These are phyloP conservation scores for Picea glauca DNA, from an alignment of 75 land plant species.

Conservation along the genomic window DNA sequence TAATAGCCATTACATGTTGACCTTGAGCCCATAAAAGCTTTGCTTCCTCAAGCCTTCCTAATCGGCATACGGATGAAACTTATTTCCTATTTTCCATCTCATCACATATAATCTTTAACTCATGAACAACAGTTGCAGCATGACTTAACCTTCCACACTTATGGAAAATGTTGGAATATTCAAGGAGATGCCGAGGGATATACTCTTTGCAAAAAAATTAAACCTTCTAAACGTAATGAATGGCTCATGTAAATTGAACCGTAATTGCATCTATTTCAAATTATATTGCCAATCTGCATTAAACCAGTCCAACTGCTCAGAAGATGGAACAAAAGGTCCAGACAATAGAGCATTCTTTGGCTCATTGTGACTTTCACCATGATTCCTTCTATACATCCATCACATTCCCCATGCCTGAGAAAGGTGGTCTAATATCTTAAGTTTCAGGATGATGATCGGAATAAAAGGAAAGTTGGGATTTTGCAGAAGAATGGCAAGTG, in stretches of 20 bases:
- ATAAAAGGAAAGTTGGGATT: no score
- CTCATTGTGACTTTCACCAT: background rate
- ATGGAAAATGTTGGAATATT: constrained; percentile 71
- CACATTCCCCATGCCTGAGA: no score
- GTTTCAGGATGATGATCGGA: no score
- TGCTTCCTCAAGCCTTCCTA: constrained; percentile 30
- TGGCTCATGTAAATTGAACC: constrained; percentile 75
- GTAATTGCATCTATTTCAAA: constrained; percentile 47
- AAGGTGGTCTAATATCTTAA: no score
- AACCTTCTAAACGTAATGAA: constrained; percentile 72
- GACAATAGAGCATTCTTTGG: constrained; percentile 5
- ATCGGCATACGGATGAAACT: constrained; percentile 10
- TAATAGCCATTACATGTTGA: no score
- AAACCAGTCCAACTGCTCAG: constrained; percentile 18
- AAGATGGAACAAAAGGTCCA: constrained; percentile 48
- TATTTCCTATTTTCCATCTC: constrained; percentile 13
- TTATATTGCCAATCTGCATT: no score
- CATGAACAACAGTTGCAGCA: constrained; percentile 77
- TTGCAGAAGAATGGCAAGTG: no score
- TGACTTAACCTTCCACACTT: constrained; percentile 84
- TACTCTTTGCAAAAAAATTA: constrained; percentile 38
- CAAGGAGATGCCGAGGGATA: constrained; percentile 62
- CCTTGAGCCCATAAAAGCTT: no score
- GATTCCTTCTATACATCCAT: constrained; percentile 38
- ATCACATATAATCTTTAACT: constrained; percentile 55